Conservation (phyloP, 2,329 filamentous ascomycete species). For the Monilinia polystroma region DNA sequence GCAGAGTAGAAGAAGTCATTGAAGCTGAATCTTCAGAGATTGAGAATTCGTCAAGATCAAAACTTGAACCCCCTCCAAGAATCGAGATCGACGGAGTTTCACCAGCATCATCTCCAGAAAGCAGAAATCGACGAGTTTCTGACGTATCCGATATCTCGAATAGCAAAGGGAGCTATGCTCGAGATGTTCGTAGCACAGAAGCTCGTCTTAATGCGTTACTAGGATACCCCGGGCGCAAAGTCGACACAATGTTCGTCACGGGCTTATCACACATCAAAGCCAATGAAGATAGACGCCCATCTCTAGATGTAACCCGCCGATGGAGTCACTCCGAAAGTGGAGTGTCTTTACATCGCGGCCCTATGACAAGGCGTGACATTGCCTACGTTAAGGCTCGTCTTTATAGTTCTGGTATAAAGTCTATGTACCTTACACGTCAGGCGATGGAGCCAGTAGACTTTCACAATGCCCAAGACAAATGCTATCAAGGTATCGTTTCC, state of each 20-base stretch:
- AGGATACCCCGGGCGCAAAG: constrained; percentile 38
- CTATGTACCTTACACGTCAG: constrained; percentile 71
- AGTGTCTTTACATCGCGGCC: constrained; percentile 42
- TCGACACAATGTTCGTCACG: constrained; percentile 46
- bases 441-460: constrained; percentile 45
- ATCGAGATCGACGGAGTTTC: constrained; percentile 48
- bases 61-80: constrained; percentile 49
- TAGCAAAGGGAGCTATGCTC: constrained; percentile 30
- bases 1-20: constrained; percentile 31
- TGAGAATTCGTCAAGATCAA: constrained; percentile 45
- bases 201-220: constrained; percentile 41
- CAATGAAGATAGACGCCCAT: constrained; percentile 30
- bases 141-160: constrained; percentile 37
- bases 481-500: constrained; percentile 34
- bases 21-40: constrained; percentile 40
- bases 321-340: constrained; percentile 54
- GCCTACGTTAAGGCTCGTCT: constrained; percentile 75
- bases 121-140: constrained; percentile 28
- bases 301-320: constrained; percentile 41
- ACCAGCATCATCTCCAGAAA: constrained; percentile 36
- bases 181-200: constrained; percentile 34
- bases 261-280: constrained; percentile 46
- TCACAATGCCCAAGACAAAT: constrained; percentile 22
- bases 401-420: constrained; percentile 84
- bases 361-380: constrained; percentile 68